Evolutionary conservation across 2,329 filamentous ascomycete species (phyloP), one percentile per base, ranked within the genome.

Genomic region (Fusarium citri): DNA sequence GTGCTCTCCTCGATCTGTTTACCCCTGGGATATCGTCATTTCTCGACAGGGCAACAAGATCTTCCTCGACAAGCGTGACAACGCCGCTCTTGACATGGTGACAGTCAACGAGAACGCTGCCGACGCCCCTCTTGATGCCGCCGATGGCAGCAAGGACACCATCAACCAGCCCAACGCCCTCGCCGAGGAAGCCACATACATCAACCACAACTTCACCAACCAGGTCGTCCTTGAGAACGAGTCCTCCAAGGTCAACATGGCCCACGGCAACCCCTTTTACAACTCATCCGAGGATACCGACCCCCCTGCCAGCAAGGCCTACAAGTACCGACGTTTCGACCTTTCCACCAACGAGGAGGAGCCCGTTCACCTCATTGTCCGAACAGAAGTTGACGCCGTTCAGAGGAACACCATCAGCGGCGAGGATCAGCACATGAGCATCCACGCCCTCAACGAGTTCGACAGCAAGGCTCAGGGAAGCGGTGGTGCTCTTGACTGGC

Each of bases 171-270:
- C 96, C n/a, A 84, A 86, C 58, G 94, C 94, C 56, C 90, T 99
- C 61, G 95, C 97, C 77, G 92, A 98, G 81, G 96, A 99, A 84
- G 96, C 96, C 58, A 99, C 96, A 55, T 97, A 98, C 86, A 99
- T 99, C 88, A 99, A 99, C 89, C 96, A 98, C 88, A 97, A 98
- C 86, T 99, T 99, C 82, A 92, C 94, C 74, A 93, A 97, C 82
- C 96, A 99, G 86, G 94, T 97, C 54, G 94, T 99, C 72, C 82
- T 89, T 75, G 96, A 99, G 85, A 92, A 87, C 74, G 89, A 94
- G 70, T 87, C 84, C 68, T 85, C 89, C 79, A 97, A 96, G 86
- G 86, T 94, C 71, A 88, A 92, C 74, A 96, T 98, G 90, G 78
- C 89, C 64, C 87, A 97, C 84, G 90, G 92, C 79, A 98, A 98